Base-by-base conservation (phyloP, 805 yeast genomes). In the Teunomyces cretensis region DNA sequence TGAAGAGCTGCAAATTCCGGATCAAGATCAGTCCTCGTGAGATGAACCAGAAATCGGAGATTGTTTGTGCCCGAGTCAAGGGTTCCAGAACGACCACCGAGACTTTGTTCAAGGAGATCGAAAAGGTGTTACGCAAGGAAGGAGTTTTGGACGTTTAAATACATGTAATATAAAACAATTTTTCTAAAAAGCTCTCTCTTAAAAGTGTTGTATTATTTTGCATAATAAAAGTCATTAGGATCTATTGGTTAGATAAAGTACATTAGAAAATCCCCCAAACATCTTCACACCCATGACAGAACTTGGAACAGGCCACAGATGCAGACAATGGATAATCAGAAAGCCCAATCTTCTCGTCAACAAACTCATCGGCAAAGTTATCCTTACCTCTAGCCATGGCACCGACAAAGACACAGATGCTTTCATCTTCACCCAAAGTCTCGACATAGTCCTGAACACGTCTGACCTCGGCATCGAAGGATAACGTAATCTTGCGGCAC, bases 361-460 rank as follows among this genome's bases (percentile, higher is more conserved):
- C 96, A 61, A 67, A 92, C 67, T 91, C 98, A 66, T 94, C 99
- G 17, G 99, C 99, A 68, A 94, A 94, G 56, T 83, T 90, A 68
- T 94, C 99, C 64, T 86, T 86, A 61, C 99, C 99, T 67, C 97
- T 84, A 15, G 99, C 99, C 97, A 94, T 94, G 39, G 99, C 96
- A 62, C 99, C 99, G 39, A 94, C 97, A 67, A 94, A 94, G 22
- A 94, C 97, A 76, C 99, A 94, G 56, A 94, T 84, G 61, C 96
- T 87, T 72, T 94, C 97, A 61, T 88, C 96, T 2, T 81, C 83
- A 56, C 83, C 96, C 56, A 94, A 72, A 47, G 84, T 84, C 13
- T 65, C 67, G 32, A 91, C 91, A 63, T 88, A 91, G 60, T 91
- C 96, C 67, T 89, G 95, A 3, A 89, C 96, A 55, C 90, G 79